Evolutionary conservation across 176 grass and related monocot genomes (phyloP).

Genomic region (Oropetium thomaeum): DNA sequence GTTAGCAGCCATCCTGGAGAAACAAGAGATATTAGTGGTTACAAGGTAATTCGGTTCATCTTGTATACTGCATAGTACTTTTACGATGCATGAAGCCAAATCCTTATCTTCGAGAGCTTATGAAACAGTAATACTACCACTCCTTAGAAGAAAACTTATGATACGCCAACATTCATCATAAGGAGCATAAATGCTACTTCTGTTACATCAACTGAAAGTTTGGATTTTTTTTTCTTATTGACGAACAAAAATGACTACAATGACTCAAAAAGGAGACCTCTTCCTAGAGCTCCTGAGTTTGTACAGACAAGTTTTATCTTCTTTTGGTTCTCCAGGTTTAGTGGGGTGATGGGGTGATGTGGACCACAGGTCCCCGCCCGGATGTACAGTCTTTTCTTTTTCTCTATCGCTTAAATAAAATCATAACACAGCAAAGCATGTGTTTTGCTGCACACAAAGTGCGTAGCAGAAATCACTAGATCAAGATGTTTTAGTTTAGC

Average conservation of each 20-base stretch:
- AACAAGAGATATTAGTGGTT: conserved; percentile 71
- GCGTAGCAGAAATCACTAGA: background rate
- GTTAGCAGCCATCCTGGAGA: conserved; percentile 75
- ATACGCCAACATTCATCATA: background rate
- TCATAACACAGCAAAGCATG: background rate
- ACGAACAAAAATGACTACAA: background rate
- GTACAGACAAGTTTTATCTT: too few relatives aligned
- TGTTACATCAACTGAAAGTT: background rate
- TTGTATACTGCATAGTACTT: background rate
- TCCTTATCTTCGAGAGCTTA: background rate
- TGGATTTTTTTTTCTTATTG: background rate
- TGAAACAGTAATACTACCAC: background rate
- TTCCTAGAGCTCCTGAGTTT: too few relatives aligned
- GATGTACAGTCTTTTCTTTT: too few relatives aligned
- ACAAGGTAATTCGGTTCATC: conserved; percentile 51
- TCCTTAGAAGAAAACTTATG: background rate
- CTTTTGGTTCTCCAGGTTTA: too few relatives aligned
- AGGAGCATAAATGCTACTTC: background rate
- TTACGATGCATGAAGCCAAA: background rate
- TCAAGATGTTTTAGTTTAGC: background rate
- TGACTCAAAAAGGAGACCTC: too few relatives aligned
- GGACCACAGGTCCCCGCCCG: too few relatives aligned
- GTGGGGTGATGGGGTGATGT: too few relatives aligned
- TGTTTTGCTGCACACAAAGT: background rate
- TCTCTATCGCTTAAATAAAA: too few relatives aligned